Evolutionary conservation across 2,329 filamentous ascomycete genomes (phyloP).

Genomic region (Stachybotrys echinatus): DNA sequence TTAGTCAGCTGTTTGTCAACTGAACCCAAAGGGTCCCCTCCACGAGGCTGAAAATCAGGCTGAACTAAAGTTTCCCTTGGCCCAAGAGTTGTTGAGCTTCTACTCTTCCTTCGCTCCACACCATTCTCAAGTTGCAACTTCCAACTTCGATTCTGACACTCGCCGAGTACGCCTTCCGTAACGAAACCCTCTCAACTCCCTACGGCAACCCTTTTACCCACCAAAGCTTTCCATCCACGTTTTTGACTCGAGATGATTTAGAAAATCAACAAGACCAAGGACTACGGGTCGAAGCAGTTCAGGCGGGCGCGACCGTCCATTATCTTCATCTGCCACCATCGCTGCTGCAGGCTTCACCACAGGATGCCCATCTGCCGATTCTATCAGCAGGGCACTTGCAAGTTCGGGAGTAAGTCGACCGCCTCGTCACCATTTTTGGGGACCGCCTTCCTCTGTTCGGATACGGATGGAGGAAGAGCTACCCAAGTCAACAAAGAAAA

Average conservation of each 20-base stretch:
- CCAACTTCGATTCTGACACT: no score
- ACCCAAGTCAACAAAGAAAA: neutral
- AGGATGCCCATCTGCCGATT: conserved; percentile 41
- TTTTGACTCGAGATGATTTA: neutral
- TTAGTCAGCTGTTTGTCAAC: neutral
- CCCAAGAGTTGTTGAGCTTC: no score
- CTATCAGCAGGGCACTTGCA: conserved; percentile 47
- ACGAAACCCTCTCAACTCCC: neutral
- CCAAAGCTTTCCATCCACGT: neutral
- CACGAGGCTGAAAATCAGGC: neutral
- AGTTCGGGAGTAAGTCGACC: conserved; percentile 42
- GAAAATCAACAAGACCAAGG: neutral
- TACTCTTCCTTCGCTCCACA: no score
- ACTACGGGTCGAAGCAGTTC: neutral
- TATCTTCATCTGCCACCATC: neutral
- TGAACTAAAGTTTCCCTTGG: neutral
- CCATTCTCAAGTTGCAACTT: no score
- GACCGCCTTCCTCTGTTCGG: no score
- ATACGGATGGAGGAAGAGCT: no score
- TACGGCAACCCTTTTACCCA: no score
- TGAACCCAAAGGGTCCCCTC: neutral
- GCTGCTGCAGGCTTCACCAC: conserved; percentile 4
- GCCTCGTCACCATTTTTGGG: neutral
- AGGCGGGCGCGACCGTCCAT: neutral
- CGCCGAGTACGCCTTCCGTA: no score